Percentiles rank a stretch among this genome's conserved stretches.
Conservation (phyloP, 1,284 basidiomycete genomes). For the Rhodofomes roseus region DNA sequence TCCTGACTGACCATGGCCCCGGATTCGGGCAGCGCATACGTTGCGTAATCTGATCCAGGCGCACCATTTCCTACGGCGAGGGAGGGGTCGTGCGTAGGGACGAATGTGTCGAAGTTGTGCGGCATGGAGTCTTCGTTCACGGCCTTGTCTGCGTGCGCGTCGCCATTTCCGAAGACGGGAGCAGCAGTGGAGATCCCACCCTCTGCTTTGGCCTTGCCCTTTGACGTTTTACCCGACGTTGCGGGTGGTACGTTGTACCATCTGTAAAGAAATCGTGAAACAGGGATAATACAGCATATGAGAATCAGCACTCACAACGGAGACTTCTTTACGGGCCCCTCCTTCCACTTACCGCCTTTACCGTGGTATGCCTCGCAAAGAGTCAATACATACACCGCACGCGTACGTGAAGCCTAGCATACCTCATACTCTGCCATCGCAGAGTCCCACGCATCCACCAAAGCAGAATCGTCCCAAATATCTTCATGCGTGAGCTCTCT, state of each 20-base stretch:
- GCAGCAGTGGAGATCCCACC: constrained; percentile 7
- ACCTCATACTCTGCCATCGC: constrained; percentile 76
- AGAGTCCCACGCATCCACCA: constrained; percentile 78
- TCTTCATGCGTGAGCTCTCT: constrained; percentile 65
- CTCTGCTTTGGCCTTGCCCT: constrained; percentile 14
- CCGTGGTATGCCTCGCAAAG: constrained; percentile 58
- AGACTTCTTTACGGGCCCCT: constrained; percentile 61
- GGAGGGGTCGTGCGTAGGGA: constrained; percentile 64
- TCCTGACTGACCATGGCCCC: constrained; percentile 51
- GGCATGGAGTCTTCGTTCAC: constrained; percentile 46
- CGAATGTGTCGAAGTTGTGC: constrained; percentile 64
- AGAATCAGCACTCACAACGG: constrained; percentile 49
- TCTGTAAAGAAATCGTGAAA: constrained; percentile 32
- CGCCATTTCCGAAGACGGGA: constrained; percentile 10
- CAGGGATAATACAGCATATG: background rate
- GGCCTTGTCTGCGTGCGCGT: constrained; percentile 16
- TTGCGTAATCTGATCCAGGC: constrained; percentile 14
- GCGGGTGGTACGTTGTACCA: constrained; percentile 72
- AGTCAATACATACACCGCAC: background rate
- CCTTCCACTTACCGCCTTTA: constrained; percentile 65
- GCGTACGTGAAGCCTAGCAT: constrained; percentile 10
- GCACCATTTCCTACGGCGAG: constrained; percentile 33
- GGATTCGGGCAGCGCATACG: constrained; percentile 26
- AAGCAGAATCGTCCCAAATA: constrained; percentile 80
- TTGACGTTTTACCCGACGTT: constrained; percentile 18